Percentiles rank a stretch among this genome's conserved stretches.
Conservation (phyloP, 164 flowering plant species). For the Annona squamosa region DNA sequence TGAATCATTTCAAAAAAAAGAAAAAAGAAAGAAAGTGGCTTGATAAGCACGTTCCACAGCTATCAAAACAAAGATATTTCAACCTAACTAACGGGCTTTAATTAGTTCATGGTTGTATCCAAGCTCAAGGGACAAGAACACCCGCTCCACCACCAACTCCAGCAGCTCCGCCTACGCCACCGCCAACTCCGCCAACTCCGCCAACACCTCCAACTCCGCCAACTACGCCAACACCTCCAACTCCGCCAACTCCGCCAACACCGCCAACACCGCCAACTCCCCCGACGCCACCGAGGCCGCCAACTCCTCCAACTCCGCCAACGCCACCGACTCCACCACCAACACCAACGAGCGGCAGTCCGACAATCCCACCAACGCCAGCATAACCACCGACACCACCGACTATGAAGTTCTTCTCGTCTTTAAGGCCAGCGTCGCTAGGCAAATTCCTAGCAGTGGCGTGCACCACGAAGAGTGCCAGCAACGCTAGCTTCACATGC, state of each 20-base stretch:
- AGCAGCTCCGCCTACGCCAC: not conserved
- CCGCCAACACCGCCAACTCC: slow-evolving; percentile 1
- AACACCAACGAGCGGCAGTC: not conserved
- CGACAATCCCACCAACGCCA: slow-evolving; percentile 6
- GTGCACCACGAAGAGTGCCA: not conserved
- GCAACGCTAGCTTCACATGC: not conserved
- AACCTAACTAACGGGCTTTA: too few relatives aligned
- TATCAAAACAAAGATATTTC: too few relatives aligned
- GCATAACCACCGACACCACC: slow-evolving; percentile 2
- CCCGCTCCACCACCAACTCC: not conserved
- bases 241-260: not conserved
- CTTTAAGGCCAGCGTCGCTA: slow-evolving; percentile 5
- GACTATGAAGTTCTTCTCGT: slow-evolving; percentile 8
- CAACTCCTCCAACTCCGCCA: slow-evolving; percentile 4
- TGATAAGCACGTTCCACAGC: too few relatives aligned
- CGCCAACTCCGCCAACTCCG: not conserved
- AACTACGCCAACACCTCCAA: not conserved
- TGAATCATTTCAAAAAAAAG: too few relatives aligned
- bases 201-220: not conserved
- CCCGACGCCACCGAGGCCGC: slow-evolving; percentile 7
- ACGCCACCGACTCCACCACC: slow-evolving; percentile 8
- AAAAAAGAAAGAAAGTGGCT: too few relatives aligned
- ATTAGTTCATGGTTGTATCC: too few relatives aligned
- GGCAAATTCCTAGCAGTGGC: slow-evolving; percentile 3
- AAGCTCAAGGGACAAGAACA: not conserved